Percentiles rank a stretch among this genome's conserved stretches.
phyloP scores from a whole-genome alignment of 1,284 basidiomycete species.

The Hemileia vastatrix region DNA sequence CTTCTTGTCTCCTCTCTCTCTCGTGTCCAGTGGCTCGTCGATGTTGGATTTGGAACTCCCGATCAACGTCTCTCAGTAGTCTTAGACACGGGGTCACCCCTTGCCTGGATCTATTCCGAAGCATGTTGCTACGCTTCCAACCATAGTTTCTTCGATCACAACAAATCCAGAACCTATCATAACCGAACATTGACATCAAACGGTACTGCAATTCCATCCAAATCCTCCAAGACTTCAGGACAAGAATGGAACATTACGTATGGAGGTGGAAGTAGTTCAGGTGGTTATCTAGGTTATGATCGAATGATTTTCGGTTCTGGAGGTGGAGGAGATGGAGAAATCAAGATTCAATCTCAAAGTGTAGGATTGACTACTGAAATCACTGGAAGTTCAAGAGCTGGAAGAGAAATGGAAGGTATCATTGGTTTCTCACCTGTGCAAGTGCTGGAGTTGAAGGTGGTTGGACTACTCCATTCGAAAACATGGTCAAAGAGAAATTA shows the following conservation, averaged over 20 bases:
- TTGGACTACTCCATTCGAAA: conserved; percentile 34
- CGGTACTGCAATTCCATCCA: conserved; percentile 15
- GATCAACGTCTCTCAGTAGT: conserved; percentile 30
- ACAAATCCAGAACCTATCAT: conserved; percentile 26
- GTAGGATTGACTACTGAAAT: conserved; percentile 29
- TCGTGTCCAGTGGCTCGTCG: conserved; percentile 28
- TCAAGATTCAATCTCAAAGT: conserved; percentile 26
- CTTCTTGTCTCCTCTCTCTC: neutral
- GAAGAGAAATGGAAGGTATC: conserved; percentile 33
- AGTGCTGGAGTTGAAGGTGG: conserved; percentile 27
- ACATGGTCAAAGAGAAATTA: conserved; percentile 28
- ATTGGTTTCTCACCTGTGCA: conserved; percentile 28
- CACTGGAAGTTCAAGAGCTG: conserved; percentile 27
- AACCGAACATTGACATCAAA: conserved; percentile 29
- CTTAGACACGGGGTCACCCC: conserved; percentile 32
- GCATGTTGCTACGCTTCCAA: conserved; percentile 32
- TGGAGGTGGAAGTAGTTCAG: conserved; percentile 25
- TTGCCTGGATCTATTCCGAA: conserved; percentile 34
- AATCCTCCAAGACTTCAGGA: conserved; percentile 7
- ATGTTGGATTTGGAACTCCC: conserved; percentile 31
- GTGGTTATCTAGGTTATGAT: conserved; percentile 34
- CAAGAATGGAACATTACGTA: conserved; percentile 29
- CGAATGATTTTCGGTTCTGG: conserved; percentile 25
- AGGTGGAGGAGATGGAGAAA: conserved; percentile 13
- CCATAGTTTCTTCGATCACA: conserved; percentile 31